Evolutionary conservation across 1,284 basidiomycete species (phyloP), one percentile per base, ranked within the genome.

Genomic region (Abortiporus biennis): DNA sequence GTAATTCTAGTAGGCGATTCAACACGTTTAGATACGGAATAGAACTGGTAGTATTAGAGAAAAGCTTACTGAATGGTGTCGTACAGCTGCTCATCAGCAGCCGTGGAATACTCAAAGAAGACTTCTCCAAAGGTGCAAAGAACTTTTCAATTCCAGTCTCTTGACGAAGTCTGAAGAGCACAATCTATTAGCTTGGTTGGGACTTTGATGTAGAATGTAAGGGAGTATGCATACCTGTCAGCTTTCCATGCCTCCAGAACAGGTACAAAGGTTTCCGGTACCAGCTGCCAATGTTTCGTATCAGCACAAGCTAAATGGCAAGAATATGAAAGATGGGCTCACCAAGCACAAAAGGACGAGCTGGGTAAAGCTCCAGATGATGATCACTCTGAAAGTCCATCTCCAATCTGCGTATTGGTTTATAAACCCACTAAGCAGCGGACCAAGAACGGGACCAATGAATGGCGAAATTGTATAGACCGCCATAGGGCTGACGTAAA

Each of bases 181-280:
- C 27, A 8, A 8, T 29, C 27, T 9, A n/a, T n/a, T n/a, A n/a
- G n/a, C n/a, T n/a, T 29, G 27, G 27, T 9, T 29, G n/a, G n/a
- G n/a, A 29, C 27, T n/a, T 9, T 29, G 9, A 29, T 8, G n/a
- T 8, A 29, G 8, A 29, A 8, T n/a, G n/a, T 8, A 29, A 8
- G 27, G 27, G n/a, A n/a, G n/a, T n/a, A n/a, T n/a, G 9, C 53
- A 17, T 43, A 62, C 62, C 49, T 46, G 54, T 49, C 31, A 54
- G 87, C 71, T 66, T 87, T 72, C 51, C 54, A 54, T 63, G 77
- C 73, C 13, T 83, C 59, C 2, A 92, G 61, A 4, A 80, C 68
- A 0, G 87, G 85, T 1, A 61, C 61, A 55, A 79, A 90, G 0
- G 89, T 92, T 62, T 93, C 91, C 0, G 86, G 85, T 0, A 89